phyloP scores from a whole-genome alignment of 2,329 filamentous ascomycete genomes.

The Paraphaeosphaeria sporulosa region DNA sequence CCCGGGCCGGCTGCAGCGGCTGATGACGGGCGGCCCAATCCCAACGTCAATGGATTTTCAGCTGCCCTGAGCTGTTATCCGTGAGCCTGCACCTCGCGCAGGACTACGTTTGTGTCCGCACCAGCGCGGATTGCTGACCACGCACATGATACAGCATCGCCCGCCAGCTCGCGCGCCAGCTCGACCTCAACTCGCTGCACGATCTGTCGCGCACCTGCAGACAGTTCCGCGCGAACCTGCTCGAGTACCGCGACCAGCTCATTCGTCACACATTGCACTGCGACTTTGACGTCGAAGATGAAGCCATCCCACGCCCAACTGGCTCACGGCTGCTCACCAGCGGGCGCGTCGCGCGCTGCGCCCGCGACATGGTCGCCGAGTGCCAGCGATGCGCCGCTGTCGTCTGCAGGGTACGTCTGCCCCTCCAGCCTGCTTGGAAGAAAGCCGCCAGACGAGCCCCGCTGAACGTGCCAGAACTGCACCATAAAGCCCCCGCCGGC shows the following conservation, averaged over 20 bases:
- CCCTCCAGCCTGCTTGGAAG: no score
- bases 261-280: conserved; percentile 81
- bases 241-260: conserved; percentile 79
- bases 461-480: conserved; percentile 73
- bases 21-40: conserved; percentile 49
- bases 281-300: conserved; percentile 67
- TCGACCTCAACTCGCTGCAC: conserved; percentile 89
- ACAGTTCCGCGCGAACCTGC: conserved; percentile 76
- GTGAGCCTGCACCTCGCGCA: conserved; percentile 59
- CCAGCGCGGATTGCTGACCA: conserved; percentile 40
- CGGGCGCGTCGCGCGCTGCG: conserved; percentile 80
- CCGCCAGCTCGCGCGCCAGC: conserved; percentile 73
- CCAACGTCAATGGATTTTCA: conserved; percentile 67
- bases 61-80: conserved; percentile 72
- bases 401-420: conserved; percentile 77
- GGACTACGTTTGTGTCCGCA: conserved; percentile 34
- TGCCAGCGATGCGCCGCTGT: conserved; percentile 80
- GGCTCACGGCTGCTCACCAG: conserved; percentile 56
- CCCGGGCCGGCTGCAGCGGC: conserved; percentile 16
- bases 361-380: conserved; percentile 83
- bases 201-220: conserved; percentile 83
- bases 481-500: conserved; percentile 80
- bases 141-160: conserved; percentile 68
- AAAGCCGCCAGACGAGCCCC: background rate
- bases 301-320: conserved; percentile 62